Evolutionary conservation across 352 stramenopile genomes (phyloP), one percentile per base, ranked within the genome.

Genomic region (Chrysophaeum taylorii): DNA sequence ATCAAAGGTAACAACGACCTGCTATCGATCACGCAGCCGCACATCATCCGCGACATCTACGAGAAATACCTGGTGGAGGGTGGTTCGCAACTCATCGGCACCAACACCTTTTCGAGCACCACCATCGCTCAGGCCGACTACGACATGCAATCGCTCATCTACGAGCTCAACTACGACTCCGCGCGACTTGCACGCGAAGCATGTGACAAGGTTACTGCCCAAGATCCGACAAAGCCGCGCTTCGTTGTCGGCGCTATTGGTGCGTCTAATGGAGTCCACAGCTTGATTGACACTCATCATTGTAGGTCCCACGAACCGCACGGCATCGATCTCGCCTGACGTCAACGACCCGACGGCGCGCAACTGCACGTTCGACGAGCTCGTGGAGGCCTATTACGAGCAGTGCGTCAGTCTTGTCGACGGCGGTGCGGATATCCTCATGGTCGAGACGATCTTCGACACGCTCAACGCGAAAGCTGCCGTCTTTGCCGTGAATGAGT

Each of bases 1-100:
- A 90, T 97, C 18, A 96, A 97, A 81, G 93, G 93, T 38, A 98
- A 98, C 87, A 98, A 98, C 79, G 93, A 98, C 77, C 81, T 97
- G 79, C 77, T 98, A 54, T 94, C 89, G 68, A 86, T 97, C 76
- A 95, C 91, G 39, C 91, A 96, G 79, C 92, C 92, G 27, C 54
- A 96, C 29, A 86, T 97, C 70, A 98, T 98, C 79, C 84, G 89
- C 62, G 86, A 87, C 67, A 97, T 98, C 76, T 94, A 98, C 82
- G 83, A 77, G 35, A 62, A 96, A 60, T 98, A 98, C 81, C 86
- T 98, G 70, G 87, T 96, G 74, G 82, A 89, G 67, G 90, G 88
- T 57, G 85, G 86, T 37, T 91, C 89, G 67, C 87, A 97, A 69
- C 77, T 98, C 69, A 96, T 98, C 76, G 93, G 91, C 37, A 98